Evolutionary conservation across 257 asterid species (phyloP), one percentile per base, ranked within the genome.

Genomic region (Ajuga chamaepitys): DNA sequence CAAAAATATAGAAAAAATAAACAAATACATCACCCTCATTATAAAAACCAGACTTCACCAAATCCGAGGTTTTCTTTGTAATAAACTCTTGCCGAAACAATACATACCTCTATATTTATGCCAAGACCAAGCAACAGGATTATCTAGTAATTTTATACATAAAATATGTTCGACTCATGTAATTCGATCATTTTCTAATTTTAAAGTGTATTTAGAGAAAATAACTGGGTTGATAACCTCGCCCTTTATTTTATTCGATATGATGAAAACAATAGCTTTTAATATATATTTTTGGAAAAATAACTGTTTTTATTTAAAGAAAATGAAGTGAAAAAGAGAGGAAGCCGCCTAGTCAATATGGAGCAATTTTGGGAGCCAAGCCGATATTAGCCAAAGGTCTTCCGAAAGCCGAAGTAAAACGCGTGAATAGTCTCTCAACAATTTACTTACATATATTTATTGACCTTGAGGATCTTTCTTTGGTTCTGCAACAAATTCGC

Each of bases 401-500:
- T 48, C 56, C 7, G 51, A 64, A 50, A 35, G 62, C 58, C 66
- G 46, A 64, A 61, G 50, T 47, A 65, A 67, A 71, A 71, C 85
- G 85, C 85, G 85, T 76, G 56, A 74, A 62, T 63, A 4, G 20
- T 69, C 66, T 35, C n/a, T 52, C 7, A 51, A 70, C 22, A 55
- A 16, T 44, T 52, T 12, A 51, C 13, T 44, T 46, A 38, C 35
- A 11, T 25, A 18, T 67, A 45, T 74, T 38, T 53, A 28, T 61
- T 65, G 52, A 42, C 72, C 58, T 67, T 4, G 35, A 8, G 12
- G 45, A 45, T 45, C 44, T 48, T 46, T 79, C 62, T 42, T 60
- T 76, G 87, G 84, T 46, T 71, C 56, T 11, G 62, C 85, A 58
- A 50, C 61, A 53, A 76, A 64, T 60, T 76, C 82, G 87, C 80